Percentiles rank a stretch among this genome's conserved stretches.
These are phyloP conservation scores for Tetrapisispora phaffii DNA, from an alignment of 805 yeast species.

Conservation along the genomic window DNA sequence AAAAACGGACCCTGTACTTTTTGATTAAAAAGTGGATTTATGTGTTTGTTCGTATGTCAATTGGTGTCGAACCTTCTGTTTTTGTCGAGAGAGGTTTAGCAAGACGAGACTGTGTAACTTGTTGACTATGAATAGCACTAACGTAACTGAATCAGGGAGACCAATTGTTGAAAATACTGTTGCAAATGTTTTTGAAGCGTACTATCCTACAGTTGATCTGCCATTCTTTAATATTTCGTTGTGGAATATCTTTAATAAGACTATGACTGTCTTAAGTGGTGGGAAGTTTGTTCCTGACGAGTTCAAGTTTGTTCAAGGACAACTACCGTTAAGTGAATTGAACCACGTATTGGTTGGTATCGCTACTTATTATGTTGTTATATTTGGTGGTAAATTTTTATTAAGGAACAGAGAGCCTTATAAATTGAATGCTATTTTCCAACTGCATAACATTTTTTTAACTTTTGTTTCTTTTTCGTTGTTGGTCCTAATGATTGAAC, in stretches of 20 bases:
- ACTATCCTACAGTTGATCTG: conserved; percentile 26
- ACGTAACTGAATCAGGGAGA: not conserved
- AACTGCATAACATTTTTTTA: conserved; percentile 71
- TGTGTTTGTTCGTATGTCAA: too few species aligned
- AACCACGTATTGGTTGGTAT: conserved; percentile 49
- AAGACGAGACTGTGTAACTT: too few species aligned
- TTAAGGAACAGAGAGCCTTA: conserved; percentile 53
- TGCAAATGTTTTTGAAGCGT: conserved; percentile 7
- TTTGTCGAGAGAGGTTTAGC: too few species aligned
- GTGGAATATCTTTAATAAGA: conserved; percentile 22
- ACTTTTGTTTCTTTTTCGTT: conserved; percentile 60
- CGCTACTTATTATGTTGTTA: conserved; percentile 59
- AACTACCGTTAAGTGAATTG: conserved; percentile 58
- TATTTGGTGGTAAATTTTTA: conserved; percentile 74
- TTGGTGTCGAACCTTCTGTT: too few species aligned
- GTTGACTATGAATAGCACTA: not conserved
- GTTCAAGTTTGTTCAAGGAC: conserved; percentile 56
- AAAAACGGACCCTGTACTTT: too few species aligned
- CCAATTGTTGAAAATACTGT: not conserved
- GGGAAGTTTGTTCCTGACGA: conserved; percentile 31
- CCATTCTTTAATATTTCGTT: conserved; percentile 29
- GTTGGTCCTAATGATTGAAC: conserved; percentile 68
- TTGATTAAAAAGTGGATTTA: too few species aligned
- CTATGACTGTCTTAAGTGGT: conserved; percentile 12
- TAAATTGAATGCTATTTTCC: conserved; percentile 66